phyloP scores from a whole-genome alignment of 2,329 filamentous ascomycete genomes.

The Plectosphaerella sp. region DNA sequence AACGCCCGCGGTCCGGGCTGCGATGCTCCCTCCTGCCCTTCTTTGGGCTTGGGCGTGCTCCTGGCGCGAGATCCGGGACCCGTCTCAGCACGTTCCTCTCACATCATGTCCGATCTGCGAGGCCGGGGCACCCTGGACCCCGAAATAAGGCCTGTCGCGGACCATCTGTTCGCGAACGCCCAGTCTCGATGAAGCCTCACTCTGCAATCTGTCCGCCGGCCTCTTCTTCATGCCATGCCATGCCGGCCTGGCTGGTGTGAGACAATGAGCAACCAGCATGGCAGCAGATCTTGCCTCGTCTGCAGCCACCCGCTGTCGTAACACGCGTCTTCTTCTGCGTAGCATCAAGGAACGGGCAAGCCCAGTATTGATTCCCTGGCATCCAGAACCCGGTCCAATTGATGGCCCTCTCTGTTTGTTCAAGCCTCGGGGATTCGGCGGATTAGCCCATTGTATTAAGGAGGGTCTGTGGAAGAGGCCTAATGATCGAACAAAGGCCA shows the following conservation, averaged over 20 bases:
- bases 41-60: no score
- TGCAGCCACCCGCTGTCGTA: neutral
- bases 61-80: no score
- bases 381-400: conserved; percentile 1
- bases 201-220: no score
- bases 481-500: neutral
- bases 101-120: neutral
- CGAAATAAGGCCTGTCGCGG: neutral
- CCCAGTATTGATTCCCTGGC: conserved; percentile 1
- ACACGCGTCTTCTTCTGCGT: neutral
- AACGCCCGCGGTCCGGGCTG: no score
- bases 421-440: no score
- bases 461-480: neutral
- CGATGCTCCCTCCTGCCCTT: no score
- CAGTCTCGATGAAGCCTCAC: neutral
- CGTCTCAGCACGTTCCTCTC: neutral
- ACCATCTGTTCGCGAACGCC: neutral
- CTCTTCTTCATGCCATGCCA: no score
- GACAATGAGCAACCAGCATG: neutral
- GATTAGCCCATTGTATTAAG: no score
- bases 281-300: neutral
- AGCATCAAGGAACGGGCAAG: neutral
- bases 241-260: no score
- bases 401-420: neutral
- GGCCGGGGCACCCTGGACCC: neutral